These are phyloP conservation scores for Claviceps spartinae DNA, from an alignment of 2,329 filamentous ascomycete genomes.

Conservation along the genomic window DNA sequence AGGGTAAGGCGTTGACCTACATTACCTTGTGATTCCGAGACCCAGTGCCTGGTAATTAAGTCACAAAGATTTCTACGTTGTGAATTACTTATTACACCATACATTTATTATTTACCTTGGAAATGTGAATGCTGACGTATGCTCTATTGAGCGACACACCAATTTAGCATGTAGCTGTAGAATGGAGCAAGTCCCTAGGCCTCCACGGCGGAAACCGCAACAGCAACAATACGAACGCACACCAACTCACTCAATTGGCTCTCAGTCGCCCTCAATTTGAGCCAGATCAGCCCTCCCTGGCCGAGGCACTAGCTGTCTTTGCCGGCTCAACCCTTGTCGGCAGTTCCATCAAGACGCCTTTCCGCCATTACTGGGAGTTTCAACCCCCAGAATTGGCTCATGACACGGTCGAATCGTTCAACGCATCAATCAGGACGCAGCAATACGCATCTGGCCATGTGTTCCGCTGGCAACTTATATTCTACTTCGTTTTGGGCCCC, in stretches of 20 bases:
- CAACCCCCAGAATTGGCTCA: constrained; percentile 21
- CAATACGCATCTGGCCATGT: constrained; percentile 57
- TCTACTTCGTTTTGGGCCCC: constrained; percentile 50
- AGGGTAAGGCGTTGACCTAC: constrained; percentile 14
- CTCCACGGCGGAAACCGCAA: constrained; percentile 41
- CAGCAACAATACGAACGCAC: constrained; percentile 43
- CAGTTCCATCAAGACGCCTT: constrained; percentile 44
- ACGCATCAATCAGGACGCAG: constrained; percentile 47
- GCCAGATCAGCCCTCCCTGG: constrained; percentile 48
- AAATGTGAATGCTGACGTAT: not conserved
- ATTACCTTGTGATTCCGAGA: not conserved
- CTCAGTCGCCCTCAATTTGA: constrained; percentile 29
- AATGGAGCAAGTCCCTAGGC: constrained; percentile 42
- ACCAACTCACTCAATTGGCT: constrained; percentile 40
- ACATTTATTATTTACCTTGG: not conserved
- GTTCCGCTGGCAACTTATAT: constrained; percentile 46
- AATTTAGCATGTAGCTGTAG: constrained; percentile 30
- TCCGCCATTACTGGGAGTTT: constrained; percentile 39
- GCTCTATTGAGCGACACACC: not conserved
- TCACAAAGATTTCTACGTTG: not conserved
- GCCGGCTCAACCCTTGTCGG: constrained; percentile 52
- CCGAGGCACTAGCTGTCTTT: constrained; percentile 60
- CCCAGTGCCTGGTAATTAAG: not conserved
- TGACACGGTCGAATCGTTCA: constrained; percentile 42
- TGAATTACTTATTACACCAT: not conserved